Percentiles rank a stretch among this genome's conserved stretches.
Conservation (phyloP, 352 stramenopile genomes). For the Globisporangium carolinianum region DNA sequence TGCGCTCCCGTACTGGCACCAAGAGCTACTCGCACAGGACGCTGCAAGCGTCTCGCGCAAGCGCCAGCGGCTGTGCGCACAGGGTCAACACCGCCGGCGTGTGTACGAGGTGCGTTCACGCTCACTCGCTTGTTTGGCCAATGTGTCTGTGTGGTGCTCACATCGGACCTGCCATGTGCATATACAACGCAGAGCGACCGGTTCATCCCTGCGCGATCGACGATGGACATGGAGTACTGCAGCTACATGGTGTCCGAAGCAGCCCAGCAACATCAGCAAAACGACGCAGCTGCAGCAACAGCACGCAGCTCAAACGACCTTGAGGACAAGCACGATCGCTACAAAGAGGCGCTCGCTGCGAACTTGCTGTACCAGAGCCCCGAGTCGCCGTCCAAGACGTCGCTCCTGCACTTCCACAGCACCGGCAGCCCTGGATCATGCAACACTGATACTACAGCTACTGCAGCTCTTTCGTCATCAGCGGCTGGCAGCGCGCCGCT, state of each 20-base stretch:
- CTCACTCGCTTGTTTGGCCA: background rate
- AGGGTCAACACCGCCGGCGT: background rate
- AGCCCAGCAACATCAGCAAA: background rate
- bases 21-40: slow-evolving; percentile 17
- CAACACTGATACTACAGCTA: slow-evolving; percentile 7
- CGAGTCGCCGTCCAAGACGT: slow-evolving; percentile 13
- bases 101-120: slow-evolving; percentile 13
- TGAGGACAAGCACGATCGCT: slow-evolving; percentile 20
- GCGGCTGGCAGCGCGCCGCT: slow-evolving; percentile 5
- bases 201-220: slow-evolving; percentile 33
- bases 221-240: slow-evolving; percentile 43
- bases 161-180: background rate
- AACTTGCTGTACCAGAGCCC: slow-evolving; percentile 23
- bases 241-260: slow-evolving; percentile 24
- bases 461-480: background rate
- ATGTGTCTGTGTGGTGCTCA: background rate
- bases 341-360: slow-evolving; percentile 24
- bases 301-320: slow-evolving; percentile 10
- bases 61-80: slow-evolving; percentile 17
- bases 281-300: background rate
- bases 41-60: slow-evolving; percentile 12
- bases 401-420: slow-evolving; percentile 21
- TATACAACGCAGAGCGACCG: slow-evolving; percentile 21
- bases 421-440: slow-evolving; percentile 4
- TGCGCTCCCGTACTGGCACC: slow-evolving; percentile 21